Base-by-base conservation (phyloP, 2,329 filamentous ascomycete genomes). In the Exophiala lecanii-corni region DNA sequence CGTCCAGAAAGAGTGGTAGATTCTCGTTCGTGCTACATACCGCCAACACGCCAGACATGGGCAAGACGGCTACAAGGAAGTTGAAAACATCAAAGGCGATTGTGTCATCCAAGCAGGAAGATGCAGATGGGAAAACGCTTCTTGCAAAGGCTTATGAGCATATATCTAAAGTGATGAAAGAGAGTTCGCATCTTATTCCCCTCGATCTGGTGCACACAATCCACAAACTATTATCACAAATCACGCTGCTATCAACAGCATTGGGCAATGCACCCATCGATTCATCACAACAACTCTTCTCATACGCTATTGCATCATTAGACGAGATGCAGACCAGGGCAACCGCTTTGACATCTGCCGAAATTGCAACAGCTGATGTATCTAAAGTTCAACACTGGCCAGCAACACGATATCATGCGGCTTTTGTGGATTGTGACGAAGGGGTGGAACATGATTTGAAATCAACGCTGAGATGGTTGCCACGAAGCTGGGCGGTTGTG, bases 401-500 rank as follows among this genome's bases (percentile, higher is more conserved):
- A 26, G 21, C 35, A 12, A 12, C 41, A 12, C n/a, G 16, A 23
- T 23, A 9, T 20, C 26, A 36, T 38, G 30, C 40, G 9, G 6
- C 39, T 20, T 23, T 12, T n/a, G 10, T 4, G 9, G 21, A 10
- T 4, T 15, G 10, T 25, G 9, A 18, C 4, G 46, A 18, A 47
- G 56, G 7, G 74, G 82, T 50, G 74, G 81, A 56, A 12, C 6
- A 6, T 26, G 19, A 34, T 65, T 71, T 32, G 71, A 73, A 18
- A 94, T 95, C 57, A 34, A 95, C 89, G 55, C 75, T 96, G 38
- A 86, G 96, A 57, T 84, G 91, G 37, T 80, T 98, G 4, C 94
- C 92, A 0, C 67, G 72, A 28, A 72, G 75, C 5, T 98, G 92
- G 92, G 88, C 81, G 35, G 84, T 89, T 1, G 71, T 98, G 7